Evolutionary conservation across 192 early-diverging fungal species (phyloP).

Genomic region (Lobosporangium transversale): DNA sequence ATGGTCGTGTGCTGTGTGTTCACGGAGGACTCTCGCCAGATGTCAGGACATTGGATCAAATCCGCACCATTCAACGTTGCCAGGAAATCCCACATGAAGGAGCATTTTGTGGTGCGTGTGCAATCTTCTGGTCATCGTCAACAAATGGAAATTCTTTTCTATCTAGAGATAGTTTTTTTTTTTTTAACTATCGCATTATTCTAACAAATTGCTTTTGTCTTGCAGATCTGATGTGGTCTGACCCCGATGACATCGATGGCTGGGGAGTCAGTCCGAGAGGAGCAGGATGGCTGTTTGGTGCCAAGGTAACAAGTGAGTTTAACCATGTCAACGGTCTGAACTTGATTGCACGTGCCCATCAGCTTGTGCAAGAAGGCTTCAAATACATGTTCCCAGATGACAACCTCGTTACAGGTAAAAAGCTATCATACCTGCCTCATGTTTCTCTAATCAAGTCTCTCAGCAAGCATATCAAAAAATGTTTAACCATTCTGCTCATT

Average conservation of each 20-base stretch:
- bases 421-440: not conserved
- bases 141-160: not conserved
- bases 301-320: conserved; percentile 95
- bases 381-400: conserved; percentile 95
- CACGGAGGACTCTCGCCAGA: conserved; percentile 95
- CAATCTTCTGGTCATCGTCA: not conserved
- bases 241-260: conserved; percentile 93
- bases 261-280: conserved; percentile 92
- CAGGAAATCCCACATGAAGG: conserved; percentile 97
- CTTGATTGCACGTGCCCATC: conserved; percentile 95
- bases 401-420: conserved; percentile 83
- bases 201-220: not conserved
- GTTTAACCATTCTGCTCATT: no score
- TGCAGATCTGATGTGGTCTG: conserved; percentile 95
- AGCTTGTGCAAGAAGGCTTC: conserved; percentile 98
- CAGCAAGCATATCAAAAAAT: not conserved
- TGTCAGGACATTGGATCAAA: conserved; percentile 92
- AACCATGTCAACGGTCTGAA: conserved; percentile 91
- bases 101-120: conserved; percentile 76
- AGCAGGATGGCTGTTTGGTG: conserved; percentile 97
- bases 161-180: not conserved
- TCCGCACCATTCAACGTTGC: conserved; percentile 92
- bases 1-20: conserved; percentile 91
- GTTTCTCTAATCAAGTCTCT: not conserved
- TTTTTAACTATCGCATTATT: not conserved